Evolutionary conservation across 495 filamentous ascomycete genomes (phyloP).

Genomic region (Neurospora sp.): DNA sequence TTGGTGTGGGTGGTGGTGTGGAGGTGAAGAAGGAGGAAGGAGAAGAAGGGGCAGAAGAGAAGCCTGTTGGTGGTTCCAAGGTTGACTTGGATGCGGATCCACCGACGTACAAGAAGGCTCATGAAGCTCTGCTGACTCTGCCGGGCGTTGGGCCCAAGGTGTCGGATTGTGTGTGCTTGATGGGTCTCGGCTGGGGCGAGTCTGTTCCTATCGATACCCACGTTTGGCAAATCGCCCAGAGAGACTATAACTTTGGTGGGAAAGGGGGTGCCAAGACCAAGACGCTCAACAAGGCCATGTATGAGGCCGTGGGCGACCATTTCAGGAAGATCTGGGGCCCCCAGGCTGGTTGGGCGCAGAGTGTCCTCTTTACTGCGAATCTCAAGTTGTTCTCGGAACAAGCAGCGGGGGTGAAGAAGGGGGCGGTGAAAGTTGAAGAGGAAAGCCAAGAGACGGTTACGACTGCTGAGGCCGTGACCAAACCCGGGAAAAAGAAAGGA

Average conservation of each 20-base stretch:
- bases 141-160: slow-evolving; percentile 94
- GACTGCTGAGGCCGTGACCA: slow-evolving; percentile 6
- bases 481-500: not conserved
- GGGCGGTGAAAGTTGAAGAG: slow-evolving; percentile 18
- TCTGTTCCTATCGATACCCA: slow-evolving; percentile 95
- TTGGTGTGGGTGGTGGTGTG: no score
- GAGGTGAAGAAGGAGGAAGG: not conserved
- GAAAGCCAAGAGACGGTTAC: slow-evolving; percentile 10
- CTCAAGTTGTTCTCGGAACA: slow-evolving; percentile 72
- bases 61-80: not conserved
- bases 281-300: slow-evolving; percentile 77
- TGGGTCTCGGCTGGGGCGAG: slow-evolving; percentile 96
- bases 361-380: slow-evolving; percentile 92
- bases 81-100: not conserved
- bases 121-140: slow-evolving; percentile 66
- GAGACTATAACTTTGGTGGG: slow-evolving; percentile 80
- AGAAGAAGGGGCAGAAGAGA: not conserved
- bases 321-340: slow-evolving; percentile 88
- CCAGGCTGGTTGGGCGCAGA: slow-evolving; percentile 96
- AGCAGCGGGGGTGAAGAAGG: slow-evolving; percentile 27
- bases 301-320: slow-evolving; percentile 80
- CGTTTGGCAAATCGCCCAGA: slow-evolving; percentile 95
- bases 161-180: slow-evolving; percentile 89
- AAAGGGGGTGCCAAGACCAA: slow-evolving; percentile 60
- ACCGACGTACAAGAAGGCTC: slow-evolving; percentile 60